Percentiles rank a stretch among this genome's conserved stretches.
These are phyloP conservation scores for Erodium maritimum DNA, from an alignment of 345 rosid species.

Conservation along the genomic window DNA sequence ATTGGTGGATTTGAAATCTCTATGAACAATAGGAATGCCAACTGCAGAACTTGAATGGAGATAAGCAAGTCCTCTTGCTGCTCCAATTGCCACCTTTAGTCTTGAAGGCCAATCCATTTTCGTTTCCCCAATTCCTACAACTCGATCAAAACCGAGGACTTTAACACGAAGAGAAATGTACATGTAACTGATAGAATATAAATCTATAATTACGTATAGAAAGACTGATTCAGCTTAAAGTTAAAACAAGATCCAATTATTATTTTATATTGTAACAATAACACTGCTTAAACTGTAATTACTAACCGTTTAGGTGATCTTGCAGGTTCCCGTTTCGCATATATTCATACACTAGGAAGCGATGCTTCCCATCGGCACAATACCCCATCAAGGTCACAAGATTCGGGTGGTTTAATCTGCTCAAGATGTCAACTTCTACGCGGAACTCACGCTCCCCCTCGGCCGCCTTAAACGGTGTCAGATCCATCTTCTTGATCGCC, in stretches of 20 bases:
- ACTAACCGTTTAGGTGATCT: conserved; percentile 79
- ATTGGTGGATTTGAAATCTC: conserved; percentile 94
- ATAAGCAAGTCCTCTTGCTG: conserved; percentile 96
- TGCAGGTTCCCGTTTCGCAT: conserved; percentile 94
- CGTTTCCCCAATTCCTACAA: conserved; percentile 59
- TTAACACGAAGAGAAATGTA: too few relatives aligned
- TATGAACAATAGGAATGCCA: conserved; percentile 83
- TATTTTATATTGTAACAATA: too few relatives aligned
- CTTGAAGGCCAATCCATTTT: conserved; percentile 80
- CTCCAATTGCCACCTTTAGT: conserved; percentile 78
- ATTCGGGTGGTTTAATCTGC: conserved; percentile 92
- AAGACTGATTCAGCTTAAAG: too few relatives aligned
- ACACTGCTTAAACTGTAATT: conserved; percentile 8
- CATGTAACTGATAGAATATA: too few relatives aligned
- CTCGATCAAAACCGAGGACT: too few relatives aligned
- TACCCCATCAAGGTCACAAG: conserved; percentile 87
- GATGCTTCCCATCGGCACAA: conserved; percentile 85
- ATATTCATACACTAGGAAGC: conserved; percentile 87
- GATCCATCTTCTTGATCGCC: conserved; percentile 96
- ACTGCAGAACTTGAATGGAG: conserved; percentile 77
- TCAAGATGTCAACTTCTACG: conserved; percentile 87
- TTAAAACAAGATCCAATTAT: too few relatives aligned
- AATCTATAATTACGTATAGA: too few relatives aligned
- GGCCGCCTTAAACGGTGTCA: conserved; percentile 68
- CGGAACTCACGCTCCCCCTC: conserved; percentile 92